A percentile compares a stretch with the other conserved stretches of the same genome.
These are phyloP conservation scores for Triangularia verruculosa DNA, from an alignment of 2,329 filamentous ascomycete species.

Conservation along the genomic window DNA sequence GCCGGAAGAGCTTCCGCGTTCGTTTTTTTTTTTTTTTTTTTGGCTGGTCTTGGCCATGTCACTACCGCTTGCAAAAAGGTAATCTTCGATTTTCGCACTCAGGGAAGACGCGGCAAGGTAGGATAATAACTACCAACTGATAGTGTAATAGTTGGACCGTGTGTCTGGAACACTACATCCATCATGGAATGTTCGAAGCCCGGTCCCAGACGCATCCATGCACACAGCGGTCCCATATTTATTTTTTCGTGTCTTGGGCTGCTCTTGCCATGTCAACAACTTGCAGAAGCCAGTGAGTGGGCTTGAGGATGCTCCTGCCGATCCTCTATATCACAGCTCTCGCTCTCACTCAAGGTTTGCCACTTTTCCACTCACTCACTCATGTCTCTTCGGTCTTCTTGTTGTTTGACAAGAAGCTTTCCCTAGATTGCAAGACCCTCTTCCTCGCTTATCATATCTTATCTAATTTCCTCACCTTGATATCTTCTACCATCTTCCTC, in stretches of 20 bases:
- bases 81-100: neutral
- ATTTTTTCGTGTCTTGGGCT: neutral
- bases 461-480: neutral
- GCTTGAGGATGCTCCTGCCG: neutral
- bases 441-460: neutral
- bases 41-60: neutral
- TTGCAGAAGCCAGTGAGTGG: neutral
- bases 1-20: neutral
- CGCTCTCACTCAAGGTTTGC: neutral
- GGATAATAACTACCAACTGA: neutral
- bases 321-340: neutral
- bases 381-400: neutral
- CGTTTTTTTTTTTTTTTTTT: neutral
- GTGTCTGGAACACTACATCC: neutral
- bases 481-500: neutral
- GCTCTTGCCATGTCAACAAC: neutral
- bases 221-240: neutral
- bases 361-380: neutral
- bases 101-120: constrained; percentile 1
- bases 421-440: neutral
- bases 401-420: neutral
- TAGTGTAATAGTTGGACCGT: neutral
- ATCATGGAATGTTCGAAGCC: neutral
- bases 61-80: neutral
- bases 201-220: neutral